These are phyloP conservation scores for Penicillium sp. DNA, from an alignment of 2,329 filamentous ascomycete genomes.

Conservation along the genomic window DNA sequence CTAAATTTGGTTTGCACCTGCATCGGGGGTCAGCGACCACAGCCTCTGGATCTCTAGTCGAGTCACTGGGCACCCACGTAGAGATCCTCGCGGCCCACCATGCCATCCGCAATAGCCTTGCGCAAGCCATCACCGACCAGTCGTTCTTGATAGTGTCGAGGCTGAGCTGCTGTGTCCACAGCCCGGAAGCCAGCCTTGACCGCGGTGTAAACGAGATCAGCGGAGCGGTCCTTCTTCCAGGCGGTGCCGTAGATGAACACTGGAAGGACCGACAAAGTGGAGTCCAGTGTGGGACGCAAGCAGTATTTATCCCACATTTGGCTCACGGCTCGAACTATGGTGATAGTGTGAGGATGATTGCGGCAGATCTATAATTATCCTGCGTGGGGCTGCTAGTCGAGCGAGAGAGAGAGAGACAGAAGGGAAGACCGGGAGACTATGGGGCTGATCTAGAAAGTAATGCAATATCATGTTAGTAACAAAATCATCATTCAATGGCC, in stretches of 20 bases:
- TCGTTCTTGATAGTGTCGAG: slow-evolving; percentile 72
- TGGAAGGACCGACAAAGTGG: slow-evolving; percentile 33
- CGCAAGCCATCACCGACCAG: slow-evolving; percentile 66
- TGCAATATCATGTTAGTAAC: too few relatives aligned
- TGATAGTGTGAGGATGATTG: too few relatives aligned
- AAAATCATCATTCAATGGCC: too few relatives aligned
- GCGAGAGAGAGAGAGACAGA: too few relatives aligned
- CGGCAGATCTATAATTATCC: too few relatives aligned
- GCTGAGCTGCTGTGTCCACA: slow-evolving; percentile 76
- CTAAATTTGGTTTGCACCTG: slow-evolving; percentile 84
- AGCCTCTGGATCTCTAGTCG: background rate
- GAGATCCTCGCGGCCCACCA: slow-evolving; percentile 59
- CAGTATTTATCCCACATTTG: slow-evolving; percentile 34
- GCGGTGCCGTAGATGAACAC: slow-evolving; percentile 72
- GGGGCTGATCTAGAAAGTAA: too few relatives aligned
- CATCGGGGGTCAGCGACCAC: background rate
- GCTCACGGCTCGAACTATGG: slow-evolving; percentile 24
- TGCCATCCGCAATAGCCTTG: slow-evolving; percentile 57
- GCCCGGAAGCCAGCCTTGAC: slow-evolving; percentile 67
- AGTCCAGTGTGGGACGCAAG: slow-evolving; percentile 27
- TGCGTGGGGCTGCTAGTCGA: too few relatives aligned
- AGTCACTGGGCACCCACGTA: slow-evolving; percentile 52
- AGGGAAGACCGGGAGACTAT: too few relatives aligned
- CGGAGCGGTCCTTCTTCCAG: slow-evolving; percentile 74
- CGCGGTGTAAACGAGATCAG: slow-evolving; percentile 65